A percentile compares a stretch with the other conserved stretches of the same genome.
phyloP scores from a whole-genome alignment of 768 basidiomycete genomes.

The Dendrothele bispora region DNA sequence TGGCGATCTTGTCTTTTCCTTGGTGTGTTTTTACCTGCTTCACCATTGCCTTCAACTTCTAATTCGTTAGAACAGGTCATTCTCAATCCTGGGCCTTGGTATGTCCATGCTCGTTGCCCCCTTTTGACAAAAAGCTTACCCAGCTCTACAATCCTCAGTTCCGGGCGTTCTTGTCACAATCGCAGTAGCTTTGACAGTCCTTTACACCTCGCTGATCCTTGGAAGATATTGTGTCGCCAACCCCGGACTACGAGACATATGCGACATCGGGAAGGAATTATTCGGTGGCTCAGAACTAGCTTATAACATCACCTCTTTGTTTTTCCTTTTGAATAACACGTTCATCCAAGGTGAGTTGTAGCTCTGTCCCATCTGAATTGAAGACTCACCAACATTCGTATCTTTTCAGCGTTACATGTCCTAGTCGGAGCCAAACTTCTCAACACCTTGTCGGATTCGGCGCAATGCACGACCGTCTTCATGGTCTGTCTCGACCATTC shows the following conservation, averaged over 20 bases:
- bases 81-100: conserved; percentile 43
- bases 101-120: no score
- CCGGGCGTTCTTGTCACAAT: conserved; percentile 43
- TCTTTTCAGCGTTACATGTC: conserved; percentile 37
- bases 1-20: conserved; percentile 40
- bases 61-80: conserved; percentile 30
- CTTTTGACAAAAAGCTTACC: no score
- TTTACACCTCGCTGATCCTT: conserved; percentile 48
- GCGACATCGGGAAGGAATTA: conserved; percentile 48
- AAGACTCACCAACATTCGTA: not conserved
- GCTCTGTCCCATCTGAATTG: not conserved
- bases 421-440: conserved; percentile 46
- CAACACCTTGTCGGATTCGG: conserved; percentile 43
- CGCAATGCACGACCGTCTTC: conserved; percentile 40
- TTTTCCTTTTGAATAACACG: conserved; percentile 56
- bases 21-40: conserved; percentile 20
- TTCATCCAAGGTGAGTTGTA: conserved; percentile 46
- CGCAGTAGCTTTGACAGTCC: conserved; percentile 34
- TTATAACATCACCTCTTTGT: conserved; percentile 49
- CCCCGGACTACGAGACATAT: conserved; percentile 49
- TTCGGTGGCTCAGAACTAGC: conserved; percentile 47
- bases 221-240: conserved; percentile 50
- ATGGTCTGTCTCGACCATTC: conserved; percentile 9
- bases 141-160: no score
- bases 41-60: not conserved